Evolutionary conservation across 257 asterid genomes (phyloP).

Genomic region (Nicotiana otophora): DNA sequence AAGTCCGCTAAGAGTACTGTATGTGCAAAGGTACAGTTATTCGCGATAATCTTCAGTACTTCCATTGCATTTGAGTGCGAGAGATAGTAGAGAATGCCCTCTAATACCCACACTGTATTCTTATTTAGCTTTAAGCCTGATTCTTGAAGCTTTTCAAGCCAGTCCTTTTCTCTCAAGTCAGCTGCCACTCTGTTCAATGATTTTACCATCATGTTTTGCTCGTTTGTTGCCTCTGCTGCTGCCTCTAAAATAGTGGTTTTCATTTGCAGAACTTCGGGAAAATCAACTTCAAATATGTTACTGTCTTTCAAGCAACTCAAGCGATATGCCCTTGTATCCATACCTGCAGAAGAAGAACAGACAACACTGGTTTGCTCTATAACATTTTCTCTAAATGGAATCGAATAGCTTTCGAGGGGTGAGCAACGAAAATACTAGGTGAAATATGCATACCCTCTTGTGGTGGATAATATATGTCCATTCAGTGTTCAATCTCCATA

Average conservation of each 20-base stretch:
- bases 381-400: background rate
- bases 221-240: conserved; percentile 48
- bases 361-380: conserved; percentile 7
- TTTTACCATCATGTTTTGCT: conserved; percentile 64
- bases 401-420: background rate
- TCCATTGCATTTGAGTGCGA: conserved; percentile 65
- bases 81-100: conserved; percentile 86
- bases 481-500: background rate
- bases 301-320: conserved; percentile 77
- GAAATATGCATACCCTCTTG: background rate
- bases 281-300: conserved; percentile 80
- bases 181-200: conserved; percentile 84
- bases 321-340: conserved; percentile 92
- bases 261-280: conserved; percentile 68
- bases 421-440: background rate
- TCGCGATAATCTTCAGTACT: conserved; percentile 63
- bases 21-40: conserved; percentile 48
- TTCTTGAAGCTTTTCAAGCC: conserved; percentile 81
- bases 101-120: conserved; percentile 82
- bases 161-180: conserved; percentile 71
- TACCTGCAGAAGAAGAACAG: conserved; percentile 55
- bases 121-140: conserved; percentile 67
- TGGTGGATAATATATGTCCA: background rate
- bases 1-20: conserved; percentile 91
- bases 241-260: conserved; percentile 70